Conservation (phyloP, 352 stramenopile species). For the Phytopythium vexans region DNA sequence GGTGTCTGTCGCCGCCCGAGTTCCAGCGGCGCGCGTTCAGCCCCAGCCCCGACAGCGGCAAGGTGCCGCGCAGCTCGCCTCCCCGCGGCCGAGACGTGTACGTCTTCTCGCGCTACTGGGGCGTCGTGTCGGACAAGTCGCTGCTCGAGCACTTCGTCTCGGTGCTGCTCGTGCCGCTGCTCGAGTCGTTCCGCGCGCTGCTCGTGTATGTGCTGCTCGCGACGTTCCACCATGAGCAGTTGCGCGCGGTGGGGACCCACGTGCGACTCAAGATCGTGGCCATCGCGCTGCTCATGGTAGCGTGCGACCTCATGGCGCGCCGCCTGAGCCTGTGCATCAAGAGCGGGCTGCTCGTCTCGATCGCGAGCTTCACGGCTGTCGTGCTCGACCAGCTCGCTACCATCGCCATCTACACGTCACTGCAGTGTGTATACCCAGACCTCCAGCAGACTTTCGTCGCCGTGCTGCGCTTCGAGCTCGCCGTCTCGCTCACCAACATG, state of each 20-base stretch:
- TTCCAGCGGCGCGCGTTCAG: slow-evolving; percentile 20
- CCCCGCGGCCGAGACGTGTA: slow-evolving; percentile 45
- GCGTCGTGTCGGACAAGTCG: slow-evolving; percentile 76
- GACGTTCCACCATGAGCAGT: slow-evolving; percentile 38
- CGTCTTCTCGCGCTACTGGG: slow-evolving; percentile 83
- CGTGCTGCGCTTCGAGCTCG: slow-evolving; percentile 56
- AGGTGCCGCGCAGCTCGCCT: slow-evolving; percentile 12
- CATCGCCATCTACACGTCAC: slow-evolving; percentile 52
- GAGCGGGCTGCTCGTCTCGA: slow-evolving; percentile 65
- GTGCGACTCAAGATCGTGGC: slow-evolving; percentile 40
- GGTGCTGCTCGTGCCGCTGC: slow-evolving; percentile 52
- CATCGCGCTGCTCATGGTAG: slow-evolving; percentile 49
- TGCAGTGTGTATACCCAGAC: slow-evolving; percentile 51
- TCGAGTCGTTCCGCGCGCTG: slow-evolving; percentile 62
- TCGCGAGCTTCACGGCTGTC: slow-evolving; percentile 66
- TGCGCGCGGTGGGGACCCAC: slow-evolving; percentile 8
- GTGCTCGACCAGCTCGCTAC: slow-evolving; percentile 64
- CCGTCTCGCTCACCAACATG: slow-evolving; percentile 48
- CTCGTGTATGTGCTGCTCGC: slow-evolving; percentile 59
- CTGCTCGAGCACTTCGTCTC: slow-evolving; percentile 64
- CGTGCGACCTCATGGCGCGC: slow-evolving; percentile 55
- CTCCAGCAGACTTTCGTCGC: slow-evolving; percentile 33
- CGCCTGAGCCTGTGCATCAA: slow-evolving; percentile 68
- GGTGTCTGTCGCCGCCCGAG: slow-evolving; percentile 56
- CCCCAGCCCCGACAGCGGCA: slow-evolving; percentile 23